Conservation (phyloP, 1,139 yeast genomes). For the Suhomyces atakaporum region DNA sequence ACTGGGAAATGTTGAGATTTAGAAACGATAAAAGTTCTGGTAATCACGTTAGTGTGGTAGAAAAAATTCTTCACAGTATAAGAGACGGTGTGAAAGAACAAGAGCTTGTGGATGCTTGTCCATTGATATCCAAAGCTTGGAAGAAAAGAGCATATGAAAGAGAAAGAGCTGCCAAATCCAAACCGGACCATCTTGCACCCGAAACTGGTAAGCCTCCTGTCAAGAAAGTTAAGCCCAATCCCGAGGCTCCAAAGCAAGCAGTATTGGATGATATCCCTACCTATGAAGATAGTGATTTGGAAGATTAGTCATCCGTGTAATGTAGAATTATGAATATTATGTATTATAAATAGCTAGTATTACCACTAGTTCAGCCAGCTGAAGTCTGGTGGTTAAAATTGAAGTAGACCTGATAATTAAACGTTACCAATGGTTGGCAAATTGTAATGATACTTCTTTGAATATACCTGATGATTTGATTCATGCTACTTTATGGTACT, state of each 20-base stretch:
- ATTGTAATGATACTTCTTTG: too few species aligned
- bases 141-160: constrained; percentile 37
- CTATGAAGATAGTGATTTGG: constrained; percentile 47
- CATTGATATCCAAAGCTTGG: constrained; percentile 37
- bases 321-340: constrained; percentile 8
- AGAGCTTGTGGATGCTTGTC: constrained; percentile 58
- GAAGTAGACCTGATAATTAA: background rate
- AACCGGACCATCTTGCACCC: constrained; percentile 3
- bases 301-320: constrained; percentile 2
- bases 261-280: constrained; percentile 40
- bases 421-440: too few species aligned
- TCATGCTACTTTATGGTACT: too few species aligned
- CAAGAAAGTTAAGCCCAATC: constrained; percentile 18
- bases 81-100: constrained; percentile 82
- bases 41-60: constrained; percentile 78
- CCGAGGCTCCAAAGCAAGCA: constrained; percentile 22
- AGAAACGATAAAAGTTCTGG: constrained; percentile 92
- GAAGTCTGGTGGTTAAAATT: background rate
- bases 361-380: background rate
- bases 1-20: constrained; percentile 85
- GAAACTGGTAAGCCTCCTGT: constrained; percentile 10
- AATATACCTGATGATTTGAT: too few species aligned
- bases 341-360: constrained; percentile 3
- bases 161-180: constrained; percentile 13
- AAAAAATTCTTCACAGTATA: constrained; percentile 79